Conservation (phyloP, 1,284 basidiomycete species). For the Earliella scabrosa region DNA sequence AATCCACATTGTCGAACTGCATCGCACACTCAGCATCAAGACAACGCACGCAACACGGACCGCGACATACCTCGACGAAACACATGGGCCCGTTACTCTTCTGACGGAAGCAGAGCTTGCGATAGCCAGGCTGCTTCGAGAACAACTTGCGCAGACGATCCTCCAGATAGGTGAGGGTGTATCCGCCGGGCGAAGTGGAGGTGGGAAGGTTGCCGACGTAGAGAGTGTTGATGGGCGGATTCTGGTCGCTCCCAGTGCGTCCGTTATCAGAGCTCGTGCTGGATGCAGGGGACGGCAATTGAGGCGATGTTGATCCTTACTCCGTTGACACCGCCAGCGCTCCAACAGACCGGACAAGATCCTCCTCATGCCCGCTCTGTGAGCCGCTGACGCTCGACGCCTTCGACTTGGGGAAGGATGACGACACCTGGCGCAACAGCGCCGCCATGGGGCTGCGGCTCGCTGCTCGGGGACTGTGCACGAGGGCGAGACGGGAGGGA, state of each 20-base stretch:
- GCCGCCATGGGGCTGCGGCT: slow-evolving; percentile 19
- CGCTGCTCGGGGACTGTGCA: slow-evolving; percentile 36
- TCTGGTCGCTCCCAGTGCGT: slow-evolving; percentile 82
- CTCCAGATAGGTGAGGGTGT: slow-evolving; percentile 81
- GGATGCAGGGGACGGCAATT: slow-evolving; percentile 49
- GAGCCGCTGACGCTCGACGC: slow-evolving; percentile 43
- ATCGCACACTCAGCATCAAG: slow-evolving; percentile 19
- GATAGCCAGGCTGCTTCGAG: slow-evolving; percentile 79
- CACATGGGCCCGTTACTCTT: slow-evolving; percentile 98
- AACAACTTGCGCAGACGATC: slow-evolving; percentile 86
- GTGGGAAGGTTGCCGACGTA: slow-evolving; percentile 95
- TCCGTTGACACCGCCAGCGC: slow-evolving; percentile 57
- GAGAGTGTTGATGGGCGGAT: slow-evolving; percentile 93
- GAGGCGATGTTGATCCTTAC: slow-evolving; percentile 48
- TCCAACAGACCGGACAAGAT: slow-evolving; percentile 47
- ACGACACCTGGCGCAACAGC: neutral
- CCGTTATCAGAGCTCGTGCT: slow-evolving; percentile 46
- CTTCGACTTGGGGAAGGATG: slow-evolving; percentile 38
- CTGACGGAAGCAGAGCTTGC: slow-evolving; percentile 92
- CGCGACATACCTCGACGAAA: slow-evolving; percentile 82
- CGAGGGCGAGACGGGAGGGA: slow-evolving; percentile 38
- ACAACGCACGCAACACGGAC: neutral
- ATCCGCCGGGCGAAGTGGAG: slow-evolving; percentile 63
- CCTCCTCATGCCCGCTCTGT: slow-evolving; percentile 43
- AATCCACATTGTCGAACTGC: slow-evolving; percentile 89